Percentiles rank a stretch among this genome's conserved stretches.
These are phyloP conservation scores for Lithospermum erythrorhizon DNA, from an alignment of 257 asterid species.

Conservation along the genomic window DNA sequence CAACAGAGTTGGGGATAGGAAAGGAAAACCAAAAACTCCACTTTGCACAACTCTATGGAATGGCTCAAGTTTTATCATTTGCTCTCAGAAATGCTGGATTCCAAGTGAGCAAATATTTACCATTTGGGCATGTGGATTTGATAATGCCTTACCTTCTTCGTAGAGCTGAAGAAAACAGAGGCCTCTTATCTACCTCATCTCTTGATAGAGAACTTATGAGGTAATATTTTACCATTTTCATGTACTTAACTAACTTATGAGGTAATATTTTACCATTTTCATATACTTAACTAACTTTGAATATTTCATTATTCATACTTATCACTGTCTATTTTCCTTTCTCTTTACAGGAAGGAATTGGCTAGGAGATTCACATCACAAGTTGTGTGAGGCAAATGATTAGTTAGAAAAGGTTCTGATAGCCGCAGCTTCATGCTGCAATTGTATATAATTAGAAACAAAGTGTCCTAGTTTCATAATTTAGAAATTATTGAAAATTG, in stretches of 20 bases:
- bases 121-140: constrained; percentile 81
- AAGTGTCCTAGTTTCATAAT: neutral
- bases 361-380: constrained; percentile 28
- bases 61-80: constrained; percentile 65
- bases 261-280: neutral
- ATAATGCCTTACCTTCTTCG: constrained; percentile 76
- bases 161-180: constrained; percentile 92
- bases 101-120: constrained; percentile 28
- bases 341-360: constrained; percentile 43
- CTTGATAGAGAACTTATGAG: constrained; percentile 49
- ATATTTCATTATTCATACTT: too few relatives aligned
- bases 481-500: neutral
- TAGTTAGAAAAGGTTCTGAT: neutral
- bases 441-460: neutral
- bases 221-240: neutral
- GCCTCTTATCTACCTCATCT: constrained; percentile 48
- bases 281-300: constrained; percentile 27
- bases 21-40: constrained; percentile 35
- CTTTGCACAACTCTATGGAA: constrained; percentile 84
- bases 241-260: constrained; percentile 40
- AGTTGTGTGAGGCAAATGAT: too few relatives aligned
- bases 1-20: constrained; percentile 41
- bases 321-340: too few relatives aligned
- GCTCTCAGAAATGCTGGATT: constrained; percentile 48
- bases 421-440: neutral